Conservation (phyloP, 106 monocot genomes). For the Platanthera guangdongensis region DNA sequence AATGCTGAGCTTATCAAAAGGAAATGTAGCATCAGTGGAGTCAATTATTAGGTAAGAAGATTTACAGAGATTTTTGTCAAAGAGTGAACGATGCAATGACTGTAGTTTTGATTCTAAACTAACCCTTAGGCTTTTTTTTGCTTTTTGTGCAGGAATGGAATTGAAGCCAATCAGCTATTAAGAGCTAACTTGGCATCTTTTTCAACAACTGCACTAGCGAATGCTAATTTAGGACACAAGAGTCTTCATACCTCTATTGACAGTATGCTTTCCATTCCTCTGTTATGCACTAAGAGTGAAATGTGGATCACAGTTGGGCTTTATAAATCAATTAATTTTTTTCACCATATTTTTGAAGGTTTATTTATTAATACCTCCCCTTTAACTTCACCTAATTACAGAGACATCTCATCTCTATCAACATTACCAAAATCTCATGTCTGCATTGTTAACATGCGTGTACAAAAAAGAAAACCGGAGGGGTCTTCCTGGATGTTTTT, state of each 20-base stretch:
- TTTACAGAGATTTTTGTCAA: background rate
- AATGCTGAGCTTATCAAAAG: slow-evolving; percentile 40
- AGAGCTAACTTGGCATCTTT: slow-evolving; percentile 43
- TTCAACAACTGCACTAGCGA: slow-evolving; percentile 31
- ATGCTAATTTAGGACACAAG: slow-evolving; percentile 33
- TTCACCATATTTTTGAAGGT: too few relatives aligned
- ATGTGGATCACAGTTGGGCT: too few relatives aligned
- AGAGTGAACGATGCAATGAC: background rate
- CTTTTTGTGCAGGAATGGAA: slow-evolving; percentile 36
- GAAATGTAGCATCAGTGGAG: slow-evolving; percentile 42
- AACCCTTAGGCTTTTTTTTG: background rate
- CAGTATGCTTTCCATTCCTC: slow-evolving; percentile 25
- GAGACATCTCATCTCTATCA: too few relatives aligned
- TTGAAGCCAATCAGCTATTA: slow-evolving; percentile 43
- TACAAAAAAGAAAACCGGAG: too few relatives aligned
- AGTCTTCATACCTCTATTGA: slow-evolving; percentile 51
- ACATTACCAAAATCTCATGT: too few relatives aligned
- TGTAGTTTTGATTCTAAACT: background rate
- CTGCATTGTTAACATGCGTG: too few relatives aligned
- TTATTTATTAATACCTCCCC: too few relatives aligned
- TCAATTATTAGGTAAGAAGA: slow-evolving; percentile 44
- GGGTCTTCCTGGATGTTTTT: too few relatives aligned
- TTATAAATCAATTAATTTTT: background rate
- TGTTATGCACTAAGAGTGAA: background rate
- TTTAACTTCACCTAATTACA: too few relatives aligned